Evolutionary conservation across 2,329 filamentous ascomycete species (phyloP), one percentile per base, ranked within the genome.

Genomic region (Xylaria sp.): DNA sequence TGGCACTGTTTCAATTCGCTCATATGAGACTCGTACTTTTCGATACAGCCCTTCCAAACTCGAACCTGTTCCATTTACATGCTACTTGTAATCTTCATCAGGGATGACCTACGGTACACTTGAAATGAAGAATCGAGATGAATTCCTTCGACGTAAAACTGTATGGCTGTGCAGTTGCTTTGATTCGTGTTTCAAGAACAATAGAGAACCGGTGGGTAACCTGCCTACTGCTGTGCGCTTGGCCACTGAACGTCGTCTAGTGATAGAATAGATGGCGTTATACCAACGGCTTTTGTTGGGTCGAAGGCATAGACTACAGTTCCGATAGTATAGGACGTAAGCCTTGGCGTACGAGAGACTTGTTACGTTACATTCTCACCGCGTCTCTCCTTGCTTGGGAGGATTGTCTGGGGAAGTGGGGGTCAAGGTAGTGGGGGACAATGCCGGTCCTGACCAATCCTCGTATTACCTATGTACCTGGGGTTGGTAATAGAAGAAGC

Each of bases 321-420:
- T 37, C 18, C 25, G 25, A 54, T 55, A 48, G n/a, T 20, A 2
- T n/a, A 52, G 37, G 18, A 52, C 44, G 18, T 12, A 39, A 50
- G 37, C 39, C 48, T 52, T 48, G 15, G 52, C 28, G n/a, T 18
- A 34, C 44, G 25, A 50, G 13, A 20, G 48, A 52, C 18, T 28
- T 15, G 63, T 63, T 54, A 69, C 67, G 63, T 66, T 69, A 59
- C 67, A 69, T 65, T 37, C 41, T 50, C 51, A 32, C 34, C 44
- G 37, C n/a, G 50, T 57, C 37, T 46, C 41, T 48, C 15, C 18
- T 20, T 13, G 32, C 51, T 13, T 20, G 15, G 32, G 48, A 34
- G 41, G 41, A 62, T 52, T 20, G n/a, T 61, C 62, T 56, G 12
- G 41, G 28, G 56, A 20, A 39, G 50, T 39, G 58, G 65, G 65